Evolutionary conservation across 345 rosid species (phyloP).

Genomic region (Moricandia moricandioides): DNA sequence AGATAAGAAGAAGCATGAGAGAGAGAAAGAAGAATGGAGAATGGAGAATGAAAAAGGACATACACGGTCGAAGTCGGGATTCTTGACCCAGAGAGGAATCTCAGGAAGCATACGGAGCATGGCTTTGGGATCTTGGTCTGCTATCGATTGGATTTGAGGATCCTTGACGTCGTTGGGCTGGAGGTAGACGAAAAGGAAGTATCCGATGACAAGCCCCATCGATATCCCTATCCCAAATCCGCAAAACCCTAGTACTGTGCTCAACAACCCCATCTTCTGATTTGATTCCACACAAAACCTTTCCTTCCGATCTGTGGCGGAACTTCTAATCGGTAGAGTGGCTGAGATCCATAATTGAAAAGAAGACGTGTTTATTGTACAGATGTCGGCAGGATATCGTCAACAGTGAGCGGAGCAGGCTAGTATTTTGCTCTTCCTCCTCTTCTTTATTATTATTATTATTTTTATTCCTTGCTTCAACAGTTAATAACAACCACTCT

Average conservation of each 20-base stretch:
- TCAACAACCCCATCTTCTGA: slow-evolving; percentile 65
- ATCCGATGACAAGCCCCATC: slow-evolving; percentile 71
- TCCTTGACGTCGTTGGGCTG: slow-evolving; percentile 81
- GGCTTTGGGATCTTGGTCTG: slow-evolving; percentile 69
- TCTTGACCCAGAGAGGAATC: slow-evolving; percentile 93
- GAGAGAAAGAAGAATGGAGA: slow-evolving; percentile 11
- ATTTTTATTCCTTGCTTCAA: not conserved
- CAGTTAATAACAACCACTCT: not conserved
- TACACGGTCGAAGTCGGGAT: slow-evolving; percentile 92
- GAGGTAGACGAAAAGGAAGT: slow-evolving; percentile 69
- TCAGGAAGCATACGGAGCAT: slow-evolving; percentile 87
- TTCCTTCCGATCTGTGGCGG: not conserved
- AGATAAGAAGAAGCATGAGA: not conserved
- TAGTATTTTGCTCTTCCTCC: not conserved
- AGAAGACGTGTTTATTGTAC: not conserved
- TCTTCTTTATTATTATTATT: not conserved
- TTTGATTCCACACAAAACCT: not conserved
- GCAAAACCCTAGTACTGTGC: slow-evolving; percentile 65
- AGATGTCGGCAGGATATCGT: not conserved
- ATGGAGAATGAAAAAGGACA: too few relatives aligned
- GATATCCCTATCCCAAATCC: slow-evolving; percentile 91
- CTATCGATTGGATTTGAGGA: slow-evolving; percentile 65
- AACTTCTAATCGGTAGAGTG: not conserved
- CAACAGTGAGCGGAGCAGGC: not conserved
- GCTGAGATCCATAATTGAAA: not conserved